Conservation (phyloP, 2,329 filamentous ascomycete species). For the Cadophora sp. region DNA sequence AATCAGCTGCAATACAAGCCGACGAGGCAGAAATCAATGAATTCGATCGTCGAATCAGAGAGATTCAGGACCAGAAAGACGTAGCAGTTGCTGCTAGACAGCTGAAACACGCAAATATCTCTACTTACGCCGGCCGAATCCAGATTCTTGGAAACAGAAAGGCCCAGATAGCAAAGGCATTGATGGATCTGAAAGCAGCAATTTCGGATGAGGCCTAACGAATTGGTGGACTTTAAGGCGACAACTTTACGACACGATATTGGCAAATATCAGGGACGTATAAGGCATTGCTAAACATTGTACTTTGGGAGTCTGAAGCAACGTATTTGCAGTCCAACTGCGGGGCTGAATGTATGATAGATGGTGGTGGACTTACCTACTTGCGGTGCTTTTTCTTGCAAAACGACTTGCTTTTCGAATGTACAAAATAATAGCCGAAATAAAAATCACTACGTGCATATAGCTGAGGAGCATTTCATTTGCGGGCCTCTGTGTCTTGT, state of each 20-base stretch:
- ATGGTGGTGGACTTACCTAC: neutral
- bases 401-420: neutral
- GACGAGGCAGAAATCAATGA: slow-evolving; percentile 1
- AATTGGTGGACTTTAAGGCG: neutral
- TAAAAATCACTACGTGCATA: neutral
- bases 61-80: neutral
- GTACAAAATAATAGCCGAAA: neutral
- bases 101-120: neutral
- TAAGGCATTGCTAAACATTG: neutral
- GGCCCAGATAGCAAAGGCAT: slow-evolving; percentile 7
- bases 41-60: slow-evolving; percentile 1
- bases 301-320: neutral
- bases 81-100: neutral
- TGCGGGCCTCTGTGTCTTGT: neutral
- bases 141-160: slow-evolving; percentile 12
- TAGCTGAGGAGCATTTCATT: neutral
- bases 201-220: neutral
- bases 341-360: neutral
- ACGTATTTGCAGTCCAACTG: neutral
- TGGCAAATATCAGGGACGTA: neutral
- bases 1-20: neutral
- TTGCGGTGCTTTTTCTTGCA: neutral
- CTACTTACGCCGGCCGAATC: neutral
- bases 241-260: neutral
- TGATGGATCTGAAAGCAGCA: slow-evolving; percentile 11